Conservation (phyloP, 1,284 basidiomycete genomes). For the Leucocoprinus gongylophorus region DNA sequence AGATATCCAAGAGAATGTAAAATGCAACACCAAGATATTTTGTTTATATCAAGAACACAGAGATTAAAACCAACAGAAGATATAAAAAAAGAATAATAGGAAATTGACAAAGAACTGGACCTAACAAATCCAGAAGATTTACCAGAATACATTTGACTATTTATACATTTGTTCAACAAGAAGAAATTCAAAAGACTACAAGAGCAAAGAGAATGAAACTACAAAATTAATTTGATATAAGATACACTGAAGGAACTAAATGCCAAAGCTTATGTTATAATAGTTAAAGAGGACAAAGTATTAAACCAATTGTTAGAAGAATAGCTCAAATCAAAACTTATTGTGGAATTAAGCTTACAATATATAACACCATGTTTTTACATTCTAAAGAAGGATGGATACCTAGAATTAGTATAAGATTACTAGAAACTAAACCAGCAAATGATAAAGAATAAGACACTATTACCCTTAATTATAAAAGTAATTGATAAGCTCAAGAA, state of each 20-base stretch:
- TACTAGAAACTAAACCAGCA: neutral
- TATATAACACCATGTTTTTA: constrained; percentile 29
- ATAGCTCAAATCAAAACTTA: constrained; percentile 27
- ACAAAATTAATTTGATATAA: neutral
- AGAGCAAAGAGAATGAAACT: neutral
- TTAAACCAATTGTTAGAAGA: constrained; percentile 19
- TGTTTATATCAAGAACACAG: neutral
- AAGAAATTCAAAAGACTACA: neutral
- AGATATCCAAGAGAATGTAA: no score
- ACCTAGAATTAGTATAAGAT: neutral
- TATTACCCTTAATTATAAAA: neutral
- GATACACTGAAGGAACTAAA: neutral
- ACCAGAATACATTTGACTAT: neutral
- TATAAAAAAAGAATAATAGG: neutral
- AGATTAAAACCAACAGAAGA: neutral
- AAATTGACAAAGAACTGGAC: neutral
- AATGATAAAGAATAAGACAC: neutral
- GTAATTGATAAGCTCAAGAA: neutral
- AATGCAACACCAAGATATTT: neutral
- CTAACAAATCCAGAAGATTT: neutral
- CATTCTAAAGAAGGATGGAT: constrained; percentile 21
- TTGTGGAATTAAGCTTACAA: constrained; percentile 31
- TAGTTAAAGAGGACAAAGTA: neutral
- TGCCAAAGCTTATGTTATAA: neutral
- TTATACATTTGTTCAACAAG: neutral